Base-by-base conservation (phyloP, 2,329 filamentous ascomycete genomes). In the Talaromyces atroroseus region DNA sequence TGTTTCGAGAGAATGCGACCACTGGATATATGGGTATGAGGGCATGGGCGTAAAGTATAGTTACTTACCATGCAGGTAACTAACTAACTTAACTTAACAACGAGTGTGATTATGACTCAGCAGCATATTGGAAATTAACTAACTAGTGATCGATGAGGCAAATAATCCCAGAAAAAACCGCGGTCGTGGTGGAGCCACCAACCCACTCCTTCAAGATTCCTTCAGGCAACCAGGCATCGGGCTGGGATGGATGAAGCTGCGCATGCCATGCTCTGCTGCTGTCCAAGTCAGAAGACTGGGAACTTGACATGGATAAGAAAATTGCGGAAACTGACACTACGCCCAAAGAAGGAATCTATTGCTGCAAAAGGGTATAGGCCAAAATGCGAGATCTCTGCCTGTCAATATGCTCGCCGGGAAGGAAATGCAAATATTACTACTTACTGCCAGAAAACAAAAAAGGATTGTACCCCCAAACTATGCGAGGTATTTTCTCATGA, bases 161-260 rank as follows among this genome's bases (percentile, higher is more conserved):
- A 56, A 50, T 56, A 42, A 32, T 44, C 18, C 20, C 23, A 36
- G 36, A 32, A 54, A 49, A 48, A 14, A 16, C 26, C 14, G 36
- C 38, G 47, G 53, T 50, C n/a, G 18, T 50, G 48, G 53, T 56
- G 53, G 53, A 56, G 53, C 47, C 36, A 26, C 24, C 29, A 56
- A 16, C 32, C 32, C 32, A 34, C 29, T 34, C 11, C 32, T 54
- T 54, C 52, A 45, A 54, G 34, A 24, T 44, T 42, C 48, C 52
- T 40, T 49, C 45, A 42, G n/a, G 24, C 48, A 26, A 4, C 29
- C 29, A 34, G 11, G 29, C 29, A 34, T 34, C 32, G 5, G 12
- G 32, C 32, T 14, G 12, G 16, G 32, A 36, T 29, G 26, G 26
- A 29, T 36, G 32, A 36, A 36, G 32, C 32, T 14, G 32, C 12